Conservation (phyloP, 176 grass and related monocot species). For the Tuctoria greenei region DNA sequence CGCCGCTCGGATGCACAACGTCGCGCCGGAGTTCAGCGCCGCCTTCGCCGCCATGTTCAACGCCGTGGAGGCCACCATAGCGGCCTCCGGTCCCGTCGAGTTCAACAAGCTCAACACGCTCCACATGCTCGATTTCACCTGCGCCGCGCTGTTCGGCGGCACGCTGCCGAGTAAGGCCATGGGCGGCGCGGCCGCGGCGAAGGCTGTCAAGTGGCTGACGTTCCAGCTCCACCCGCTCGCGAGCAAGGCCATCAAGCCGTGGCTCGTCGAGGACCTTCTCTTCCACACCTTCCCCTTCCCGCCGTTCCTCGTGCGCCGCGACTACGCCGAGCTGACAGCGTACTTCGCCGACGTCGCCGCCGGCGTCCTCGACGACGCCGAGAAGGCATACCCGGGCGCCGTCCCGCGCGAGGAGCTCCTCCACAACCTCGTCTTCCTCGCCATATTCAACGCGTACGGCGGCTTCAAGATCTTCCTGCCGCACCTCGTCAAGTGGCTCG, state of each 20-base stretch:
- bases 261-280: conserved; percentile 58
- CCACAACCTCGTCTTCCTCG: conserved; percentile 70
- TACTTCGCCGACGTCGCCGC: conserved; percentile 53
- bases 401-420: conserved; percentile 61
- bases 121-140: conserved; percentile 59
- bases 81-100: conserved; percentile 17
- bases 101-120: conserved; percentile 51
- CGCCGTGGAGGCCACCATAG: conserved; percentile 26
- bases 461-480: conserved; percentile 81
- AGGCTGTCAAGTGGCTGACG: conserved; percentile 53
- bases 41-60: conserved; percentile 43
- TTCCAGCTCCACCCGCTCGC: conserved; percentile 71
- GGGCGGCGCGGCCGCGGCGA: conserved; percentile 25
- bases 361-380: conserved; percentile 51
- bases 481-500: conserved; percentile 55
- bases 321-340: conserved; percentile 50
- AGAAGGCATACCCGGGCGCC: conserved; percentile 1
- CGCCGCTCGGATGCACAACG: conserved; percentile 33
- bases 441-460: conserved; percentile 78
- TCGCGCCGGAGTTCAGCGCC: conserved; percentile 47
- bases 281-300: conserved; percentile 69
- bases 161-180: conserved; percentile 43
- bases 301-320: conserved; percentile 40
- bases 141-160: conserved; percentile 48
- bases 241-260: conserved; percentile 41